These are phyloP conservation scores for Ephemerocybe angulata DNA, from an alignment of 768 basidiomycete species.

Conservation along the genomic window DNA sequence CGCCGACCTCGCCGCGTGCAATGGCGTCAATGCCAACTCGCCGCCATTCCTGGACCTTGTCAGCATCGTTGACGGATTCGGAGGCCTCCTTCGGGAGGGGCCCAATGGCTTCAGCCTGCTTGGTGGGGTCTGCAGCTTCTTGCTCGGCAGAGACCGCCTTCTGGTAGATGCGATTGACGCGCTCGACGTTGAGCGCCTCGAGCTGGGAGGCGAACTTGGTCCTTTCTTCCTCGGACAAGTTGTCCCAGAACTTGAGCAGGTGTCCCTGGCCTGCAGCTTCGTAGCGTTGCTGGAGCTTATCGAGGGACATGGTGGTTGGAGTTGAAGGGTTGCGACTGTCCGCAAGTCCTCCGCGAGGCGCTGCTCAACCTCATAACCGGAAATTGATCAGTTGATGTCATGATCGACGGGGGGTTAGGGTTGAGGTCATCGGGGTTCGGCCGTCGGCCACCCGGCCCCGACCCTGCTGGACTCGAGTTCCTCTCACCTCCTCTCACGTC, in stretches of 20 bases:
- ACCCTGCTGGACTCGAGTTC: no score
- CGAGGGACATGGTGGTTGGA: constrained; percentile 49
- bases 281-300: constrained; percentile 60
- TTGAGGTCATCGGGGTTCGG: neutral
- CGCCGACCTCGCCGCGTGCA: constrained; percentile 80
- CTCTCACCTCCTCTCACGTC: no score
- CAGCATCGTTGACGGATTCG: constrained; percentile 54
- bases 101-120: constrained; percentile 53
- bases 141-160: constrained; percentile 71
- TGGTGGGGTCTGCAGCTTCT: constrained; percentile 37
- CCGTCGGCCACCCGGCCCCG: no score
- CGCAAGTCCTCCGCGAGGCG: neutral
- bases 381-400: constrained; percentile 2
- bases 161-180: constrained; percentile 85
- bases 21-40: constrained; percentile 76
- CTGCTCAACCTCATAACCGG: neutral
- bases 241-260: constrained; percentile 83
- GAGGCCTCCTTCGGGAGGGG: constrained; percentile 79
- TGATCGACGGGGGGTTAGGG: neutral
- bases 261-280: constrained; percentile 82
- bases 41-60: constrained; percentile 72
- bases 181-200: constrained; percentile 75
- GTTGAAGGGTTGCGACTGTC: neutral
- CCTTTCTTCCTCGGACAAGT: constrained; percentile 64
- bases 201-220: constrained; percentile 66